Evolutionary conservation across 495 filamentous ascomycete species (phyloP).

Genomic region (Hyaloscypha variabilis): DNA sequence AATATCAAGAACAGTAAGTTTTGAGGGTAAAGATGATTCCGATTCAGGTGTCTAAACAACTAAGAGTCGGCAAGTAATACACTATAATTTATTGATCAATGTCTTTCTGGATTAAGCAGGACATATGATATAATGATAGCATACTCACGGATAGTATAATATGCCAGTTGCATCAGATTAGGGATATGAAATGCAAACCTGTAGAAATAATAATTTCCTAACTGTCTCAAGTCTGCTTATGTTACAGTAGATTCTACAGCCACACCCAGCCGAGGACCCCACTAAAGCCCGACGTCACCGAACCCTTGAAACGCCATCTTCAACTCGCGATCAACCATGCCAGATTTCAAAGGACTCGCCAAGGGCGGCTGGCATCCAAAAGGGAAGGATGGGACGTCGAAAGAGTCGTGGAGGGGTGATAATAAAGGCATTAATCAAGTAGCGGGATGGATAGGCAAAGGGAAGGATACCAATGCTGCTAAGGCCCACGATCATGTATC

Average conservation of each 20-base stretch:
- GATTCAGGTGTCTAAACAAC: too few species aligned
- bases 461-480: conserved; percentile 41
- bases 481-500: conserved; percentile 38
- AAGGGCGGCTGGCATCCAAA: conserved; percentile 65
- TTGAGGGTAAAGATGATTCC: too few species aligned
- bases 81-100: too few species aligned
- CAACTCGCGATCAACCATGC: conserved; percentile 14
- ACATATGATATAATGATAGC: too few species aligned
- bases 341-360: conserved; percentile 45
- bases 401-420: conserved; percentile 60
- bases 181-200: too few species aligned
- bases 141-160: too few species aligned
- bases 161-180: too few species aligned
- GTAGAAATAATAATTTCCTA: too few species aligned
- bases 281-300: conserved; percentile 10
- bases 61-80: too few species aligned
- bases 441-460: conserved; percentile 58
- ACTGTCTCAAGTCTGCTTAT: too few species aligned
- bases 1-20: too few species aligned
- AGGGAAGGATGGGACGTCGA: conserved; percentile 52
- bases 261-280: neutral
- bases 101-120: too few species aligned
- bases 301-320: neutral
- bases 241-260: neutral
- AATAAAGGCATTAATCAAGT: conserved; percentile 64